Conservation (phyloP, 495 filamentous ascomycete species). For the Annulohypoxylon moriforme region DNA sequence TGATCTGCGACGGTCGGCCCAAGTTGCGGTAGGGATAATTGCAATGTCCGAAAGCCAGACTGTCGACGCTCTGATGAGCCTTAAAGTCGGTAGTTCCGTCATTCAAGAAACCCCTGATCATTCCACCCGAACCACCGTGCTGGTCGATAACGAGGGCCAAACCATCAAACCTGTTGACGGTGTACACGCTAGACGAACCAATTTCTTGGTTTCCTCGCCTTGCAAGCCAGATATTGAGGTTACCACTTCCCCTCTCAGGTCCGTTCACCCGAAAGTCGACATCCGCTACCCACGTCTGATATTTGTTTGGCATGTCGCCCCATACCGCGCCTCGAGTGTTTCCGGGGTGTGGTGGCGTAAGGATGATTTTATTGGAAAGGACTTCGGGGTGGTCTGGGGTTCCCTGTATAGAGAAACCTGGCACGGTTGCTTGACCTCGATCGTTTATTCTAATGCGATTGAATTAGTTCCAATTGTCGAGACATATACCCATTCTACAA, state of each 20-base stretch:
- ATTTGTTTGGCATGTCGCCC: conserved; percentile 71
- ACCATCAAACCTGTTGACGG: conserved; percentile 83
- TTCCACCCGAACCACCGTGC: conserved; percentile 83
- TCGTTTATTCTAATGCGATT: conserved; percentile 52
- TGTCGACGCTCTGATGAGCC: conserved; percentile 80
- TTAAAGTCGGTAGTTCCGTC: conserved; percentile 87
- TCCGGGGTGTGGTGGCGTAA: conserved; percentile 89
- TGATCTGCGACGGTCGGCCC: conserved; percentile 80
- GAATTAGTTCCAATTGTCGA: conserved; percentile 20
- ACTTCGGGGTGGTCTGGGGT: conserved; percentile 76
- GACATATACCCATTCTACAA: conserved; percentile 27
- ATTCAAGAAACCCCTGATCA: conserved; percentile 91
- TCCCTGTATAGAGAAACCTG: conserved; percentile 74
- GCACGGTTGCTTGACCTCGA: conserved; percentile 51
- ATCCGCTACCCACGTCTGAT: conserved; percentile 80
- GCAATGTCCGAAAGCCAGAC: conserved; percentile 93
- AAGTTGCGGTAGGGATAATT: conserved; percentile 91
- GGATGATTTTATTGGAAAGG: conserved; percentile 89
- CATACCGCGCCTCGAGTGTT: conserved; percentile 87
- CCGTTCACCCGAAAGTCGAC: conserved; percentile 89
- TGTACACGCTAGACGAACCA: conserved; percentile 82
- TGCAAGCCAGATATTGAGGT: conserved; percentile 92
- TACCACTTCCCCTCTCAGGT: conserved; percentile 85
- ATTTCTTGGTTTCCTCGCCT: conserved; percentile 74
- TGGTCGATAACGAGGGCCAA: conserved; percentile 88